phyloP scores from a whole-genome alignment of 2,329 filamentous ascomycete genomes.

The Balansia obtecta region DNA sequence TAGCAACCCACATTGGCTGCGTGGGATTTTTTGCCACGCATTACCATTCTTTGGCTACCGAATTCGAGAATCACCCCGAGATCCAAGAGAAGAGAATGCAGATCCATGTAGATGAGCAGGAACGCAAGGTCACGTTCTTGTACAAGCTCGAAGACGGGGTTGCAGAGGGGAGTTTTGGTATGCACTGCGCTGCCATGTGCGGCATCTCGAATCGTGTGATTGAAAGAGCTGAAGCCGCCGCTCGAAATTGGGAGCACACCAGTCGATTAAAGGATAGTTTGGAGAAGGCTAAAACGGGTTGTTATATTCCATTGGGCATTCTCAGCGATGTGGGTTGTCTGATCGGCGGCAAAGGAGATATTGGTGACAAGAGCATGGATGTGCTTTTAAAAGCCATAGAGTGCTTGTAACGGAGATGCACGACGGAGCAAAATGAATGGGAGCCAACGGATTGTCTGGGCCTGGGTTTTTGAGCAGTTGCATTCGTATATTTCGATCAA shows the following conservation, averaged over 20 bases:
- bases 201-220: conserved; percentile 78
- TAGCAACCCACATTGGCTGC: conserved; percentile 85
- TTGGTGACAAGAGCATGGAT: conserved; percentile 40
- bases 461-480: background rate
- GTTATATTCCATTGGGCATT: conserved; percentile 73
- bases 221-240: conserved; percentile 75
- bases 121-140: conserved; percentile 84
- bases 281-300: conserved; percentile 65
- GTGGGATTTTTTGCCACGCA: conserved; percentile 96
- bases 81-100: conserved; percentile 81
- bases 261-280: conserved; percentile 79
- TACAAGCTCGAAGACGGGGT: conserved; percentile 91
- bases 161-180: conserved; percentile 92
- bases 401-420: conserved; percentile 28
- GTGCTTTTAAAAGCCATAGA: conserved; percentile 50
- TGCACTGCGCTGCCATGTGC: conserved; percentile 98
- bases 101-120: conserved; percentile 78
- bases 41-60: conserved; percentile 85
- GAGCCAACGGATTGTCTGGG: background rate
- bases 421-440: background rate
- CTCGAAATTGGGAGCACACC: conserved; percentile 90
- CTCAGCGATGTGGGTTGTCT: conserved; percentile 79
- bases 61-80: conserved; percentile 84
- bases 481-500: background rate
- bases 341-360: conserved; percentile 44